These are phyloP conservation scores for Phytophthora fragariaefolia DNA, from an alignment of 352 stramenopile genomes.

Conservation along the genomic window DNA sequence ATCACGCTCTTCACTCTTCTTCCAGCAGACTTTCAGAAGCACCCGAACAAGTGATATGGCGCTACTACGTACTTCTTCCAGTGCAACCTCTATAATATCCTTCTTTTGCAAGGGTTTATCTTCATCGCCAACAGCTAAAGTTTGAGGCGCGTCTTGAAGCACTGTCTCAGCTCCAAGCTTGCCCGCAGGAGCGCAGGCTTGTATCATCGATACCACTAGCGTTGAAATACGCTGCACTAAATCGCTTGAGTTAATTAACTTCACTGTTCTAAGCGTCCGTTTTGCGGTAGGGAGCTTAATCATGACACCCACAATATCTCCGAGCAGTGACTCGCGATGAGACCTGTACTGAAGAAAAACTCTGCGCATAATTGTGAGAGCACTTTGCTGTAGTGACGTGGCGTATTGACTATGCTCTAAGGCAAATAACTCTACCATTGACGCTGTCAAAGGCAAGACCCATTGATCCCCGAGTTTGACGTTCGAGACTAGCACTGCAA, in stretches of 20 bases:
- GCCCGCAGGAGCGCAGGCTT: slow-evolving; percentile 44
- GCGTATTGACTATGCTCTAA: slow-evolving; percentile 71
- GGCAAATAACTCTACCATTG: slow-evolving; percentile 73
- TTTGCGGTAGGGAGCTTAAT: slow-evolving; percentile 81
- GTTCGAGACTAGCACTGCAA: slow-evolving; percentile 59
- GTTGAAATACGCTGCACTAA: slow-evolving; percentile 77
- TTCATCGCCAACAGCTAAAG: slow-evolving; percentile 25
- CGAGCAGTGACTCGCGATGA: slow-evolving; percentile 68
- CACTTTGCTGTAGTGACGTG: slow-evolving; percentile 68
- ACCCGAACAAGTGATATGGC: slow-evolving; percentile 51
- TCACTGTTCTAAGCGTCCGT: slow-evolving; percentile 71
- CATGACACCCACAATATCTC: slow-evolving; percentile 78
- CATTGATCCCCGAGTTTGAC: slow-evolving; percentile 83
- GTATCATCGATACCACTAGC: slow-evolving; percentile 67
- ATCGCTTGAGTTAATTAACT: slow-evolving; percentile 56
- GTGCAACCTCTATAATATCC: slow-evolving; percentile 6
- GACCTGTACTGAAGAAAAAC: slow-evolving; percentile 73
- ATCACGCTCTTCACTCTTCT: slow-evolving; percentile 83
- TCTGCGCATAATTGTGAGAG: slow-evolving; percentile 57
- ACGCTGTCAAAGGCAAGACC: slow-evolving; percentile 74
- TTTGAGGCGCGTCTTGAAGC: slow-evolving; percentile 15
- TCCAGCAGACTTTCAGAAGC: slow-evolving; percentile 79
- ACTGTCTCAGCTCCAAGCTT: slow-evolving; percentile 5
- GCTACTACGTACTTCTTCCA: slow-evolving; percentile 48
- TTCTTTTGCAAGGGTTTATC: slow-evolving; percentile 23